These are phyloP conservation scores for Rubia tinctorum DNA, from an alignment of 305 asterid species.

Conservation along the genomic window DNA sequence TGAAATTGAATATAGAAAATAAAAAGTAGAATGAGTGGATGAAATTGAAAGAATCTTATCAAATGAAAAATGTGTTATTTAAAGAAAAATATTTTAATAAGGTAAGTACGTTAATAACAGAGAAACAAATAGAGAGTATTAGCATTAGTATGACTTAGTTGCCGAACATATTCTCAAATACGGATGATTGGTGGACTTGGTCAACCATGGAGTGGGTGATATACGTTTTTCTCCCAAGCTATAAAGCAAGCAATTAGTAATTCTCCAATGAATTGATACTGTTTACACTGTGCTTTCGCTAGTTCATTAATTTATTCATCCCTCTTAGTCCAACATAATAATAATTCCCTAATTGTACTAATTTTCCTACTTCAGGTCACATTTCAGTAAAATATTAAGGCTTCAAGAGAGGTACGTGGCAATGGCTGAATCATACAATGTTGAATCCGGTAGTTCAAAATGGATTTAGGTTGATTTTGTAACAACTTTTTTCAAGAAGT, in stretches of 20 bases:
- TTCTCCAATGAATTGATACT: no score
- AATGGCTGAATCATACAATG: neutral
- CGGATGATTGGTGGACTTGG: neutral
- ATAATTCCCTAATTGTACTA: neutral
- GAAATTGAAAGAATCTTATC: no score
- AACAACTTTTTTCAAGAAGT: neutral
- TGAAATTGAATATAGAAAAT: no score
- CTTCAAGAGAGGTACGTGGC: neutral
- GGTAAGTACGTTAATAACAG: no score
- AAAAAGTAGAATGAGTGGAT: no score
- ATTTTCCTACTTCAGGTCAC: neutral
- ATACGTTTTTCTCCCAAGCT: neutral
- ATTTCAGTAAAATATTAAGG: neutral
- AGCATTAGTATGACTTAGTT: neutral
- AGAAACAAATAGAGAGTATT: no score
- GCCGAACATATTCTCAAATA: neutral
- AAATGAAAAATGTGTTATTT: no score
- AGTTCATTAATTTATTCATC: neutral
- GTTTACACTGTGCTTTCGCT: constrained; percentile 4
- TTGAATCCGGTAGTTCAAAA: neutral
- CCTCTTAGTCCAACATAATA: neutral
- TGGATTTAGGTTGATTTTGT: neutral
- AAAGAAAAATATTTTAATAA: no score
- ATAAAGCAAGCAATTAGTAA: neutral
- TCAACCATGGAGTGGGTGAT: constrained; percentile 7